These are phyloP conservation scores for Saccharomycopsis babjevae DNA, from an alignment of 805 yeast genomes.

Conservation along the genomic window DNA sequence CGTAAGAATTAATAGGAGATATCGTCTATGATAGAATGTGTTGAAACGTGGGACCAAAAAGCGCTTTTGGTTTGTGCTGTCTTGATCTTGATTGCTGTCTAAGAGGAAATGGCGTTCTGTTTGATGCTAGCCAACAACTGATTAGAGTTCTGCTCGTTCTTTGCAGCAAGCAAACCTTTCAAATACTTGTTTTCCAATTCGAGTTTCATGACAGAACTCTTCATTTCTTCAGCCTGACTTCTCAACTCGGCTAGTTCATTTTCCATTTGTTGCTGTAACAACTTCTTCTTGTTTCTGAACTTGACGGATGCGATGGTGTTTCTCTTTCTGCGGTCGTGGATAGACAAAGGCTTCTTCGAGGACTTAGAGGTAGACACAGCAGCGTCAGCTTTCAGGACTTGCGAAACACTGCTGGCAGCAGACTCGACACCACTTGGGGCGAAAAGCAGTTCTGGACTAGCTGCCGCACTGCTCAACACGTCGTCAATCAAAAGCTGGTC, in stretches of 20 bases:
- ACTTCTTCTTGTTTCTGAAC: slow-evolving; percentile 51
- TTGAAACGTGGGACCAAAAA: neutral
- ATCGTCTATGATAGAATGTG: too few relatives aligned
- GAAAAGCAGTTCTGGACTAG: neutral
- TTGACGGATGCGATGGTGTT: slow-evolving; percentile 60
- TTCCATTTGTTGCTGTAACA: slow-evolving; percentile 51
- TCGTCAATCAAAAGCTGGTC: neutral
- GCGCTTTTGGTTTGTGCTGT: too few relatives aligned
- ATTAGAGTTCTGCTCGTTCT: slow-evolving; percentile 34
- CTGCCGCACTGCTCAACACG: neutral
- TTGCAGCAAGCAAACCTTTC: slow-evolving; percentile 43
- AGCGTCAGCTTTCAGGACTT: neutral
- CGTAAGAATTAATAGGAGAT: too few relatives aligned
- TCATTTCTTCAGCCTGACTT: slow-evolving; percentile 36
- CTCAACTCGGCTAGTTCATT: slow-evolving; percentile 33
- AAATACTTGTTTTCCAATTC: slow-evolving; percentile 55
- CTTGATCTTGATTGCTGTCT: too few relatives aligned
- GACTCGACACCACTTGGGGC: neutral
- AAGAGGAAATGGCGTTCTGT: slow-evolving; percentile 22
- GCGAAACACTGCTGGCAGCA: neutral
- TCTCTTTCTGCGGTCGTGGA: slow-evolving; percentile 41
- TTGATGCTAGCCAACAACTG: slow-evolving; percentile 30
- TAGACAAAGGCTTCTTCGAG: neutral
- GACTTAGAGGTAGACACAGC: neutral
- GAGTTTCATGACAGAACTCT: slow-evolving; percentile 38